These are phyloP conservation scores for Tricholoma sp. DNA, from an alignment of 768 basidiomycete species.

Conservation along the genomic window DNA sequence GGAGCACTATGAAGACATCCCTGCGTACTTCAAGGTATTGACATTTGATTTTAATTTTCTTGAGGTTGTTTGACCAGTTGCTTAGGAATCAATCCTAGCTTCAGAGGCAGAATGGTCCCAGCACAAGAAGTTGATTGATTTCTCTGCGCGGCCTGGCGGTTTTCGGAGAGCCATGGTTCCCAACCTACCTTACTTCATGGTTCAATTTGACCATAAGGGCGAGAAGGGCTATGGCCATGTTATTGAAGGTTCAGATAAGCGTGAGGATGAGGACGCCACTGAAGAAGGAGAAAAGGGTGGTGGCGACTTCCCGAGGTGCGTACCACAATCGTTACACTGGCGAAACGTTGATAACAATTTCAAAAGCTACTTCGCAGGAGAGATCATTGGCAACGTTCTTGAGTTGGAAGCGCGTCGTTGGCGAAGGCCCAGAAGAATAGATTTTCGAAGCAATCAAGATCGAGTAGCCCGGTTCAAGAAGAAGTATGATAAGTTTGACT, in stretches of 20 bases:
- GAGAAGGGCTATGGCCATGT: slow-evolving; percentile 98
- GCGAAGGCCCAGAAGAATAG: slow-evolving; percentile 74
- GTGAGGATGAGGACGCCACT: slow-evolving; percentile 33
- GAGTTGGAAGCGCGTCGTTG: slow-evolving; percentile 84
- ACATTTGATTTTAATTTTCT: background rate
- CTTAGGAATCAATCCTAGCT: slow-evolving; percentile 85
- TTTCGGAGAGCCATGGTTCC: slow-evolving; percentile 95
- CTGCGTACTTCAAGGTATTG: slow-evolving; percentile 87
- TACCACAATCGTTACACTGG: slow-evolving; percentile 14
- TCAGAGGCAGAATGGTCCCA: slow-evolving; percentile 98
- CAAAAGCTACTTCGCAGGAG: slow-evolving; percentile 84
- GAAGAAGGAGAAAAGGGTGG: slow-evolving; percentile 90
- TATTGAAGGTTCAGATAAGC: slow-evolving; percentile 80
- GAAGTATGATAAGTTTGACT: slow-evolving; percentile 75
- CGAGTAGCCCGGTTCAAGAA: slow-evolving; percentile 66
- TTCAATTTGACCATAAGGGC: slow-evolving; percentile 96
- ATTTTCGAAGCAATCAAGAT: slow-evolving; percentile 63
- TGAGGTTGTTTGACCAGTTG: background rate
- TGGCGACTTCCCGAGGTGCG: slow-evolving; percentile 84
- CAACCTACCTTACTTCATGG: slow-evolving; percentile 98
- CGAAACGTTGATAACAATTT: slow-evolving; percentile 2
- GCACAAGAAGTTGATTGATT: slow-evolving; percentile 96
- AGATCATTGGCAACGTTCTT: slow-evolving; percentile 90
- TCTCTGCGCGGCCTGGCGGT: slow-evolving; percentile 83
- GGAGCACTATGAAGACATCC: slow-evolving; percentile 80